Conservation (phyloP, 2,329 filamentous ascomycete genomes). For the Monilinia fructigena region DNA sequence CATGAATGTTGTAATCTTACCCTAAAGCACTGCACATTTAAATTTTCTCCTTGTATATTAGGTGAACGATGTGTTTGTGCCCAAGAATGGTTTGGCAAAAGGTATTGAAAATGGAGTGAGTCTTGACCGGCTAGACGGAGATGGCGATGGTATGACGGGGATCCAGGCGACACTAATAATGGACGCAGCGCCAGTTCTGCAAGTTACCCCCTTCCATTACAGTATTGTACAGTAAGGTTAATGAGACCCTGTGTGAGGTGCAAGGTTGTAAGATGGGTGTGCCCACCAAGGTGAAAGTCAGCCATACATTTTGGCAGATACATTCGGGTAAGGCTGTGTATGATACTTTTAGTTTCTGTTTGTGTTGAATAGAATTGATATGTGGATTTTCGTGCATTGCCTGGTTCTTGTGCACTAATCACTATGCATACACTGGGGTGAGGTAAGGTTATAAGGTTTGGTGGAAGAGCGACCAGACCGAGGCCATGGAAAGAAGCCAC, state of each 20-base stretch:
- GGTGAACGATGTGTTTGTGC: neutral
- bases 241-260: slow-evolving; percentile 13
- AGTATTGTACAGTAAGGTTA: neutral
- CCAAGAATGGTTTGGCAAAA: slow-evolving; percentile 10
- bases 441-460: slow-evolving; percentile 7
- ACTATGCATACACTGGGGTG: slow-evolving; percentile 22
- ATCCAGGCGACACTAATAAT: slow-evolving; percentile 20
- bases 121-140: slow-evolving; percentile 24
- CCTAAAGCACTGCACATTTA: slow-evolving; percentile 4
- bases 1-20: slow-evolving; percentile 14
- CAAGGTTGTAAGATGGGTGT: slow-evolving; percentile 11
- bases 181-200: slow-evolving; percentile 11
- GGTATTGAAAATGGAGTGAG: slow-evolving; percentile 6
- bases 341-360: slow-evolving; percentile 21
- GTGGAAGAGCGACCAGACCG: slow-evolving; percentile 13
- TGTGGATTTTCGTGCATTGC: slow-evolving; percentile 7
- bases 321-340: slow-evolving; percentile 26
- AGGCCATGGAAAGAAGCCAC: slow-evolving; percentile 13
- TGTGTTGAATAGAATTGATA: neutral
- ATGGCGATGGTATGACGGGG: slow-evolving; percentile 17
- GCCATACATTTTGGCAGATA: slow-evolving; percentile 24
- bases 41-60: slow-evolving; percentile 11
- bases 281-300: slow-evolving; percentile 11
- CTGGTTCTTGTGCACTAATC: slow-evolving; percentile 17
- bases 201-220: slow-evolving; percentile 7